phyloP scores from a whole-genome alignment of 192 early-diverging fungal species.

The Coemansia sp. region DNA sequence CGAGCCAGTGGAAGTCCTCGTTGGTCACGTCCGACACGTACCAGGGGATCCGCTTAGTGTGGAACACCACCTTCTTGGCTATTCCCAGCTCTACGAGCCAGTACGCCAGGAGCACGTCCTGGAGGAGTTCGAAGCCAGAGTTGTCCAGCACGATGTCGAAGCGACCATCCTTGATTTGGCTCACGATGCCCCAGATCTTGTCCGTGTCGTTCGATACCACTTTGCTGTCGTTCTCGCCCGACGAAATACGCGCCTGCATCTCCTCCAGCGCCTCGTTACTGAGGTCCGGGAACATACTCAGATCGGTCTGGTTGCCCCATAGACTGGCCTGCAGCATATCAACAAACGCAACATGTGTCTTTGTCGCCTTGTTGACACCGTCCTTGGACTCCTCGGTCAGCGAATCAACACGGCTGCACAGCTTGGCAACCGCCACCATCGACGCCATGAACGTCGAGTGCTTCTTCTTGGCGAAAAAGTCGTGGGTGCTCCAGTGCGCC shows the following conservation, averaged over 20 bases:
- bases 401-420: conserved; percentile 61
- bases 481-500: conserved; percentile 64
- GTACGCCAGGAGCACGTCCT: conserved; percentile 85
- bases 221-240: conserved; percentile 49
- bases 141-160: conserved; percentile 92
- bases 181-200: conserved; percentile 61
- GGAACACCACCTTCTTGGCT: conserved; percentile 72
- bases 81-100: conserved; percentile 70
- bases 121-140: conserved; percentile 89
- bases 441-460: conserved; percentile 68
- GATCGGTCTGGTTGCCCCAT: conserved; percentile 90
- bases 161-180: conserved; percentile 57
- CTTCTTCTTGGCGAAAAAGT: conserved; percentile 75
- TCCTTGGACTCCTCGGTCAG: conserved; percentile 28
- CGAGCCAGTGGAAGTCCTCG: conserved; percentile 75
- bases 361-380: conserved; percentile 13
- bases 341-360: conserved; percentile 58
- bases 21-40: conserved; percentile 94
- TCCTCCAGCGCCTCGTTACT: conserved; percentile 66
- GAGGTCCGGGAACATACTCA: conserved; percentile 75
- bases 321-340: conserved; percentile 74
- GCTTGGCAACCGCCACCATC: conserved; percentile 61
- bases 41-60: conserved; percentile 90
- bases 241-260: conserved; percentile 61
- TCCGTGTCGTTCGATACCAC: conserved; percentile 77